Percentiles rank a stretch among this genome's conserved stretches.
Conservation (phyloP, 2,329 filamentous ascomycete genomes). For the Diaporthe helianthi region DNA sequence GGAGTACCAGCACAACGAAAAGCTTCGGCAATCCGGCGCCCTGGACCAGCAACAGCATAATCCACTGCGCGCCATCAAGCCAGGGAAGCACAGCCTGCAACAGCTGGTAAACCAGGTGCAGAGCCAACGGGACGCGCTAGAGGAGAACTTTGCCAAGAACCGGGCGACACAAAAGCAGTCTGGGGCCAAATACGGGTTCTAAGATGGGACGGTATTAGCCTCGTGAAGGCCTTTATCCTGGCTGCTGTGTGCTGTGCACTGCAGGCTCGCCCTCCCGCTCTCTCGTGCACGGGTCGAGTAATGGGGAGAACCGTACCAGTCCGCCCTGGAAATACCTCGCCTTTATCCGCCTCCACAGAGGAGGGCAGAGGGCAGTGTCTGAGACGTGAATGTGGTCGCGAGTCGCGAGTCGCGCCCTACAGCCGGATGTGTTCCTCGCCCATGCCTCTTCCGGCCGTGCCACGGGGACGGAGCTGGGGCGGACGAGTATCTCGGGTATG, state of each 20-base stretch:
- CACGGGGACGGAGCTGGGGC: background rate
- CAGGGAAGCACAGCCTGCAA: slow-evolving; percentile 87
- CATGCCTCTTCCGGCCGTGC: background rate
- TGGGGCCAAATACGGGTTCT: slow-evolving; percentile 83
- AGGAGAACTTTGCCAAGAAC: slow-evolving; percentile 89
- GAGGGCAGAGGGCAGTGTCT: background rate
- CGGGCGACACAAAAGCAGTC: slow-evolving; percentile 82
- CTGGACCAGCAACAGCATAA: slow-evolving; percentile 77
- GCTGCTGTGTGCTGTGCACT: background rate
- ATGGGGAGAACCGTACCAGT: background rate
- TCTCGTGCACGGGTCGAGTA: background rate
- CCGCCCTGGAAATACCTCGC: background rate
- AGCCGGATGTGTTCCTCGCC: background rate
- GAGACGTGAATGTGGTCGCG: background rate
- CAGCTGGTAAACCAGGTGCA: slow-evolving; percentile 86
- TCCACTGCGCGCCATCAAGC: slow-evolving; percentile 80
- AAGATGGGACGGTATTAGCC: slow-evolving; percentile 42
- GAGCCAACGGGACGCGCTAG: slow-evolving; percentile 83
- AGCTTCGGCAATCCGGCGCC: slow-evolving; percentile 73
- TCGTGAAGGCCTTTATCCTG: background rate
- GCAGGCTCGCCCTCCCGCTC: background rate
- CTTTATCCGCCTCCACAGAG: too few species aligned
- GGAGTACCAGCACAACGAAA: slow-evolving; percentile 88
- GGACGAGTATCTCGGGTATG: background rate
- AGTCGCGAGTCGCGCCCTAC: too few species aligned